Evolutionary conservation across 2,329 filamentous ascomycete genomes (phyloP).

Genomic region (Monilinia fructigena): DNA sequence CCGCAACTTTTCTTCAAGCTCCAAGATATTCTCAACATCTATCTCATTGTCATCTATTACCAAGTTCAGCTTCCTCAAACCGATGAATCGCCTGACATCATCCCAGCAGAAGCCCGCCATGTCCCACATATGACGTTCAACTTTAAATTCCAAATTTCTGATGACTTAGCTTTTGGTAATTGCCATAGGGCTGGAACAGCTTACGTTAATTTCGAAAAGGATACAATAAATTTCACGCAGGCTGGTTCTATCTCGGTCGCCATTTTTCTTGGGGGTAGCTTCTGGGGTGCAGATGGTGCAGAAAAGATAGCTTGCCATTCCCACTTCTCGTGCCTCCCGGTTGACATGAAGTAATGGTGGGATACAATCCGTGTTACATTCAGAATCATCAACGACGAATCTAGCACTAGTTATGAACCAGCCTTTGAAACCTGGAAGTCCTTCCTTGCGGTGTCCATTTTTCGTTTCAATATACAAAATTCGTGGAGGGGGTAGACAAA

Average conservation of each 20-base stretch:
- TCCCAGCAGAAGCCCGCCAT: not conserved
- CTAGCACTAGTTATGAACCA: not conserved
- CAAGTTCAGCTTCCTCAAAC: not conserved
- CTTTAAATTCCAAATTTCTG: conserved; percentile 26
- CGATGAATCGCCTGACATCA: not conserved
- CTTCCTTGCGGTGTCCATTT: not conserved
- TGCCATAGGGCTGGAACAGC: conserved; percentile 23
- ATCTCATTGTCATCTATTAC: not conserved
- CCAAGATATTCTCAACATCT: not conserved
- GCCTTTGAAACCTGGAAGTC: not conserved
- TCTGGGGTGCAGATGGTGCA: conserved; percentile 24
- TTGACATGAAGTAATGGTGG: conserved; percentile 30
- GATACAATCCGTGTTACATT: conserved; percentile 23
- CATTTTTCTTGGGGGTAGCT: conserved; percentile 29
- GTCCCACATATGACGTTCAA: conserved; percentile 8
- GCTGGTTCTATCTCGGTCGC: conserved; percentile 24
- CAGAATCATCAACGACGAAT: not conserved
- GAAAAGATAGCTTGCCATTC: conserved; percentile 29
- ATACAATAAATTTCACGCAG: conserved; percentile 27
- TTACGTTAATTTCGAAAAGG: conserved; percentile 31
- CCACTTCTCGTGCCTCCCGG: conserved; percentile 30
- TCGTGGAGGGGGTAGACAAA: not conserved
- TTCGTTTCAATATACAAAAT: not conserved
- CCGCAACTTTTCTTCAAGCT: not conserved
- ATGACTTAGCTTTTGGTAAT: conserved; percentile 28